Evolutionary conservation across 2,329 filamentous ascomycete species (phyloP).

Genomic region (Monosporascus sp.): DNA sequence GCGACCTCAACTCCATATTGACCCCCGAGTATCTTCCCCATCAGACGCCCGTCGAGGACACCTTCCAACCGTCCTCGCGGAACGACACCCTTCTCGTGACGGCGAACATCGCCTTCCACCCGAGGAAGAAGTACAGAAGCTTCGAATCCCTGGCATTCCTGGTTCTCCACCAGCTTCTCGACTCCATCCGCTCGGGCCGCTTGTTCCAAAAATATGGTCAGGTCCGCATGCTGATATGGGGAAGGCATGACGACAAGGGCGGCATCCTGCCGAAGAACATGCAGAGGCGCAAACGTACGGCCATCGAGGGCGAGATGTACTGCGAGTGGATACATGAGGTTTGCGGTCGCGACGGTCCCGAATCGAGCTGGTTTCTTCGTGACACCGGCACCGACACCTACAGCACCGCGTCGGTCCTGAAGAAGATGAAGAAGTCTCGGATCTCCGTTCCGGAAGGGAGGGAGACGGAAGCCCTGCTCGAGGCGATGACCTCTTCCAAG

Average conservation of each 20-base stretch:
- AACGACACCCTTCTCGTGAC: conserved; percentile 73
- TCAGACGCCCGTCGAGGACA: conserved; percentile 39
- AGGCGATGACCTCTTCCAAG: conserved; percentile 12
- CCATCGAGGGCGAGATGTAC: conserved; percentile 56
- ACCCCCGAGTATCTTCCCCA: conserved; percentile 45
- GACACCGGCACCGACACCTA: conserved; percentile 43
- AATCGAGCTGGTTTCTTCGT: conserved; percentile 27
- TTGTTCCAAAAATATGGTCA: conserved; percentile 72
- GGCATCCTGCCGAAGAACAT: conserved; percentile 56
- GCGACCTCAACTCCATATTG: conserved; percentile 51
- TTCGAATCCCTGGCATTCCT: conserved; percentile 54
- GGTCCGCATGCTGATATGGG: conserved; percentile 74
- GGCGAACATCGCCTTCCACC: conserved; percentile 57
- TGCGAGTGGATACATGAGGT: conserved; percentile 56
- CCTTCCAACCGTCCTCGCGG: conserved; percentile 37
- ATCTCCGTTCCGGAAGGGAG: conserved; percentile 40
- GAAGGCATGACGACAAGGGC: conserved; percentile 54
- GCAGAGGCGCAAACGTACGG: conserved; percentile 47
- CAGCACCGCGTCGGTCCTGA: conserved; percentile 33
- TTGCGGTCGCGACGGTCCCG: conserved; percentile 33
- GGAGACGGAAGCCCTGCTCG: conserved; percentile 27
- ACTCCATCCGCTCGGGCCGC: conserved; percentile 48
- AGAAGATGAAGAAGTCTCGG: conserved; percentile 41
- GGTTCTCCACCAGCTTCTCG: conserved; percentile 57
- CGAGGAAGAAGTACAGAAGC: conserved; percentile 41